Percentiles rank a stretch among this genome's conserved stretches.
Conservation (phyloP, 176 grass and related monocot species). For the Aegilops bicornis region DNA sequence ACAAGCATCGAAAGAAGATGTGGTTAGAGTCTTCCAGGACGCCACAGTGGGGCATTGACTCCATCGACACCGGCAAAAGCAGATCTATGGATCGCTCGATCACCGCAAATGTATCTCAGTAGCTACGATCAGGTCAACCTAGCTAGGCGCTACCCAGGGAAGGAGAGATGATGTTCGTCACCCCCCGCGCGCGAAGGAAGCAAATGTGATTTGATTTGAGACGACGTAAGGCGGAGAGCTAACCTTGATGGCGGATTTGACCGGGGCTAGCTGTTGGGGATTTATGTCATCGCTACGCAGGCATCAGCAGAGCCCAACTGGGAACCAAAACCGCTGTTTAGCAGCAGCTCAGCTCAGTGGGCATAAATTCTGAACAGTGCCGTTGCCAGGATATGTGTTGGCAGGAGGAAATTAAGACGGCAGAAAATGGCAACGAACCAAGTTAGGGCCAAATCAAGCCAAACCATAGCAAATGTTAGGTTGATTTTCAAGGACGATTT, state of each 20-base stretch:
- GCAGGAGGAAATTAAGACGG: neutral
- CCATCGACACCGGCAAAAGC: too few species aligned
- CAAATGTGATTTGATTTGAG: slow-evolving; percentile 1
- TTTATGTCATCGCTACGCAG: neutral
- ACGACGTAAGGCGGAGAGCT: neutral
- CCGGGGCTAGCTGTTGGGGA: neutral
- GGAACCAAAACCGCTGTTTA: neutral
- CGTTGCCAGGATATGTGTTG: neutral
- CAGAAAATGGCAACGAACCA: neutral
- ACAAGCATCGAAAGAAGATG: too few species aligned
- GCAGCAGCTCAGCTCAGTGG: neutral
- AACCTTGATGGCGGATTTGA: neutral
- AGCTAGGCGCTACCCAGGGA: too few species aligned
- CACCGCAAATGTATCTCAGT: too few species aligned
- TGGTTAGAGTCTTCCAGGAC: too few species aligned
- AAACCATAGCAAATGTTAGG: too few species aligned
- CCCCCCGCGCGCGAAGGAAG: neutral
- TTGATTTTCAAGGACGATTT: too few species aligned
- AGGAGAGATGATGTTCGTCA: neutral
- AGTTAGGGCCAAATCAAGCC: too few species aligned
- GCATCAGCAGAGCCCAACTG: neutral
- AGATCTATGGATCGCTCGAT: too few species aligned
- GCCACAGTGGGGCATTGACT: too few species aligned
- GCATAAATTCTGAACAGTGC: neutral
- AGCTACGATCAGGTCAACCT: too few species aligned